phyloP scores from a whole-genome alignment of 176 grass and related monocot species.

The Oryza australiensis region DNA sequence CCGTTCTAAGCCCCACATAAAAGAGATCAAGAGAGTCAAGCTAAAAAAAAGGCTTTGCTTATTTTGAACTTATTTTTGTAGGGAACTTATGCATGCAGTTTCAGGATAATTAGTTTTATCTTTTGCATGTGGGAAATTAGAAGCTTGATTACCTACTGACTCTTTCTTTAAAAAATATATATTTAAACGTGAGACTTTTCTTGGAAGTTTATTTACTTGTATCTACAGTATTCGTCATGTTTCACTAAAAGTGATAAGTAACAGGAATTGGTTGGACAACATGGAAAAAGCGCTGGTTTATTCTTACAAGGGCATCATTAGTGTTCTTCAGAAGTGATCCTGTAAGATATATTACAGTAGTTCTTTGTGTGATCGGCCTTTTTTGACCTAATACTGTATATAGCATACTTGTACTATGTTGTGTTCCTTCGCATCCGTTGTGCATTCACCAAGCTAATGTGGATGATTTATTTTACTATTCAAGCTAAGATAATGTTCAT shows the following conservation, averaged over 20 bases:
- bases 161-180: no score
- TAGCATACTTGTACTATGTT: neutral
- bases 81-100: constrained; percentile 15
- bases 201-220: constrained; percentile 24
- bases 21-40: neutral
- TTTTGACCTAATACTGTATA: constrained; percentile 17
- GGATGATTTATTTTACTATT: constrained; percentile 29
- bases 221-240: constrained; percentile 14
- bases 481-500: constrained; percentile 2
- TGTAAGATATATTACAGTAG: constrained; percentile 52
- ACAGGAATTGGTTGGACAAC: constrained; percentile 95
- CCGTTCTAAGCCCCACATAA: neutral
- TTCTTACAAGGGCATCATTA: constrained; percentile 91
- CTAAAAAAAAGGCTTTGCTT: neutral
- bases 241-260: constrained; percentile 40
- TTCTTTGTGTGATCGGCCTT: constrained; percentile 9
- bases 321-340: constrained; percentile 91
- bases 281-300: constrained; percentile 99
- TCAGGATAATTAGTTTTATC: neutral
- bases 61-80: neutral
- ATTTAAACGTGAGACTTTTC: neutral
- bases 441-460: constrained; percentile 24
- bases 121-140: neutral
- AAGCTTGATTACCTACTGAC: neutral
- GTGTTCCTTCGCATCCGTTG: constrained; percentile 11